Evolutionary conservation across 2,329 filamentous ascomycete species (phyloP), one percentile per base, ranked within the genome.

Genomic region (Neonectria sp.): DNA sequence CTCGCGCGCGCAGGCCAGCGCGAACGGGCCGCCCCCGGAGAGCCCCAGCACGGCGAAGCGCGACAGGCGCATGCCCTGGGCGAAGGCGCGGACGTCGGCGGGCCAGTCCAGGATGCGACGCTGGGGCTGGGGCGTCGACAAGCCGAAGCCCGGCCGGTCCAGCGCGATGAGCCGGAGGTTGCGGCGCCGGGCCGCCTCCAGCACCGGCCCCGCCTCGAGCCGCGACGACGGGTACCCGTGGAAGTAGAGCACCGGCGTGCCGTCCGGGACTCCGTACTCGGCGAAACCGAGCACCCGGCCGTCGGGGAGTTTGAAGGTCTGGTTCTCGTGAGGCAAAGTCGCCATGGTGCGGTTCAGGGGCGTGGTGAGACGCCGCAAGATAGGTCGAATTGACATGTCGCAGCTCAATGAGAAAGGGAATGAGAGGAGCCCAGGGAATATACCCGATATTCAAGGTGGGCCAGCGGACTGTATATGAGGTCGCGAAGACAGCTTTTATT

Each of bases 161-260:
- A 81, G 72, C 4, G 80, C 75, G 43, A 85, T 75, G 46, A 84
- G 29, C 8, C 80, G 80, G 17, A 81, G 64, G 5, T 71, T 67
- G 9, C 71, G 72, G 3, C 69, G 68, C 3, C 68, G 62, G 11
- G 78, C 80, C 5, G 74, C 55, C 3, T 70, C 60, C 43, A 80
- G 71, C 21, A 79, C 58, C 11, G 69, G 68, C 6, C 62, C 64
- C 7, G 73, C 79, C 63, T 85, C 83, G 12, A 83, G 71, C 6
- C 82, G 82, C 4, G 79, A 83, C 0, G 78, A 78, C 0, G 83
- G 83, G 59, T 80, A 82, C 9, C 83, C 83, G 68, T 85, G 84
- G 58, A 84, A 82, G 70, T 79, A 82, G 33, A 85, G 69, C 1
- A 83, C 60, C 0, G 80, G 79, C 6, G 74, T 68, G 6, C 79